These are phyloP conservation scores for Chalciporus sp. DNA, from an alignment of 1,284 basidiomycete species.

Conservation along the genomic window DNA sequence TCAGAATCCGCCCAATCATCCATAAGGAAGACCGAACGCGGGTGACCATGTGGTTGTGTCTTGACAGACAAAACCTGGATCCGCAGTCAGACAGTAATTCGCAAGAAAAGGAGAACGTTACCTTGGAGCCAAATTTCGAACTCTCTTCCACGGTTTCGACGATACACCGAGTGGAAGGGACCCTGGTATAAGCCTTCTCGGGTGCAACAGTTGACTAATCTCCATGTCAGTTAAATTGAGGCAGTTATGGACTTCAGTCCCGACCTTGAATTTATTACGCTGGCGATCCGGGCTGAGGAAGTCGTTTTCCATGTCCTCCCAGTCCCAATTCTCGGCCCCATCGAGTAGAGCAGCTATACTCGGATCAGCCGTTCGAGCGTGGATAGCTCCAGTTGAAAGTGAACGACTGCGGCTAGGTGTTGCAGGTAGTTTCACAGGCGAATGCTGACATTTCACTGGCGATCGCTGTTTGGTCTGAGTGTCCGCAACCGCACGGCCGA, in stretches of 20 bases:
- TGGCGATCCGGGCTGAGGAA: slow-evolving; percentile 39
- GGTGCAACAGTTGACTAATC: slow-evolving; percentile 20
- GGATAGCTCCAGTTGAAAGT: not conserved
- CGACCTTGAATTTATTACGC: slow-evolving; percentile 25
- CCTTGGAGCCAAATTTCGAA: slow-evolving; percentile 21
- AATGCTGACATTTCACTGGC: slow-evolving; percentile 16
- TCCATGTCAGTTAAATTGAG: slow-evolving; percentile 1
- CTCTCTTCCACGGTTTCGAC: slow-evolving; percentile 46
- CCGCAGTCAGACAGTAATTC: slow-evolving; percentile 4
- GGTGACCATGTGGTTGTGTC: slow-evolving; percentile 42
- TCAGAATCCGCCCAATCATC: slow-evolving; percentile 71
- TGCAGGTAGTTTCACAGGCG: slow-evolving; percentile 20
- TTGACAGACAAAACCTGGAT: slow-evolving; percentile 47
- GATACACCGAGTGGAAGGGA: slow-evolving; percentile 51
- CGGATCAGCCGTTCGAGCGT: slow-evolving; percentile 15
- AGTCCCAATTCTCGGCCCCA: slow-evolving; percentile 53
- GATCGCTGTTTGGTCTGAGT: slow-evolving; percentile 14
- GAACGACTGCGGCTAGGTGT: slow-evolving; percentile 15
- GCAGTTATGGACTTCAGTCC: not conserved
- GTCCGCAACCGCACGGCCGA: not conserved
- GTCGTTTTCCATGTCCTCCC: slow-evolving; percentile 50
- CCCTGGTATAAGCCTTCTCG: slow-evolving; percentile 29
- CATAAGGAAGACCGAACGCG: slow-evolving; percentile 52
- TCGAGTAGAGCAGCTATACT: slow-evolving; percentile 40
- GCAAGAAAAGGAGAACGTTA: slow-evolving; percentile 2